Conservation (phyloP, 805 yeast genomes). For the Clavispora fructus region DNA sequence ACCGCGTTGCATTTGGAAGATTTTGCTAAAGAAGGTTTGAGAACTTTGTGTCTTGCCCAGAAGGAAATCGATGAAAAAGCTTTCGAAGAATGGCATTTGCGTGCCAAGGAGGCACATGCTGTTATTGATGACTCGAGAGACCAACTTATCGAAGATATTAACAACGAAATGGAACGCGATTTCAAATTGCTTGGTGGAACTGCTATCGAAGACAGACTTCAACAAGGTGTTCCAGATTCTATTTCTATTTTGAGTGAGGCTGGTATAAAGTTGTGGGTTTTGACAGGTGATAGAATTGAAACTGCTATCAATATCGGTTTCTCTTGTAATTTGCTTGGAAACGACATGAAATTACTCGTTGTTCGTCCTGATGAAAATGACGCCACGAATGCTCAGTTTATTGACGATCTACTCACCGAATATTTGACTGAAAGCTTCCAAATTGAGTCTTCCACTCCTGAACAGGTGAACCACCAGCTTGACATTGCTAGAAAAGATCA, state of each 20-base stretch:
- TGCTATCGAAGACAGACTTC: conserved; percentile 76
- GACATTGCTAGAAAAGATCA: conserved; percentile 52
- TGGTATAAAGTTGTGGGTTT: conserved; percentile 78
- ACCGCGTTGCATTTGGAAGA: conserved; percentile 64
- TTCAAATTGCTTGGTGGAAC: conserved; percentile 67
- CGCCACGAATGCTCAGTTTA: conserved; percentile 29
- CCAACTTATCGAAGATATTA: conserved; percentile 45
- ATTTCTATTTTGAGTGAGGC: conserved; percentile 62
- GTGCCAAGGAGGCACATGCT: conserved; percentile 55
- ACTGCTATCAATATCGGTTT: conserved; percentile 83
- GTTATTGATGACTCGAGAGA: conserved; percentile 56
- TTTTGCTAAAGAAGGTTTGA: conserved; percentile 71
- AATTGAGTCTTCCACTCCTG: conserved; percentile 44
- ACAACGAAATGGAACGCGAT: conserved; percentile 55
- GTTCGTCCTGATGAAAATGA: conserved; percentile 44
- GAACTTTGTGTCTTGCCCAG: conserved; percentile 70
- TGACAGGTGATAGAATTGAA: conserved; percentile 79
- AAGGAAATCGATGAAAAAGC: conserved; percentile 40
- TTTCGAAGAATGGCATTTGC: conserved; percentile 50
- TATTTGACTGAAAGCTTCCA: conserved; percentile 47
- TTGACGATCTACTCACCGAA: conserved; percentile 38
- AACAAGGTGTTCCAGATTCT: conserved; percentile 73
- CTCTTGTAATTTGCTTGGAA: conserved; percentile 65
- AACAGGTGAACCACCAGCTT: conserved; percentile 41
- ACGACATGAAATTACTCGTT: conserved; percentile 63